These are phyloP conservation scores for Linum tenue DNA, from an alignment of 345 rosid genomes.

Conservation along the genomic window DNA sequence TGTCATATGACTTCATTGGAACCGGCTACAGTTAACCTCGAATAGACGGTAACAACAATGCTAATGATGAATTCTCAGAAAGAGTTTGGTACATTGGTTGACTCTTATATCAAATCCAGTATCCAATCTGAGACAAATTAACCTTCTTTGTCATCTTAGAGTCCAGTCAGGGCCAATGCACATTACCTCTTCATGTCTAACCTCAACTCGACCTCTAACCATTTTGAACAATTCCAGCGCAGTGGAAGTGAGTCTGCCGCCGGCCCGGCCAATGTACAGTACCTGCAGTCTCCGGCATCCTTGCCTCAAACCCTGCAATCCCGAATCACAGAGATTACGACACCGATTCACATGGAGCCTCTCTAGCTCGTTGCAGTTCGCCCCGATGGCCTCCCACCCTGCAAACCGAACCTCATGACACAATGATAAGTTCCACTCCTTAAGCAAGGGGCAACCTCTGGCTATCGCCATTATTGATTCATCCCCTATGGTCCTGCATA, in stretches of 20 bases:
- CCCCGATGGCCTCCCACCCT: conserved; percentile 60
- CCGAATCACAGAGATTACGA: conserved; percentile 45
- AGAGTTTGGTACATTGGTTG: no score
- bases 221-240: conserved; percentile 50
- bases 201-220: conserved; percentile 33
- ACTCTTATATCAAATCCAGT: no score
- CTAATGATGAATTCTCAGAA: no score
- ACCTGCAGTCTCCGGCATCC: conserved; percentile 56
- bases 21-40: no score
- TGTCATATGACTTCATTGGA: no score
- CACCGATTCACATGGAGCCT: conserved; percentile 68
- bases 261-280: conserved; percentile 33
- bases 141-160: conserved; percentile 2
- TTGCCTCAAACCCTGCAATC: conserved; percentile 44
- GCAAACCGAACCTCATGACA: conserved; percentile 46
- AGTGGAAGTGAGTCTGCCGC: conserved; percentile 13
- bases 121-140: no score
- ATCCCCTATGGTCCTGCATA: conserved; percentile 56
- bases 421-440: conserved; percentile 63
- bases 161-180: conserved; percentile 49
- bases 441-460: conserved; percentile 54
- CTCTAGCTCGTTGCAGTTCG: conserved; percentile 43
- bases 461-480: conserved; percentile 57
- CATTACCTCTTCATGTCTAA: conserved; percentile 41
- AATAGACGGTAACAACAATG: no score